A percentile compares a stretch with the other conserved stretches of the same genome.
Conservation (phyloP, 768 basidiomycete species). For the Leccinum disarticulatum region DNA sequence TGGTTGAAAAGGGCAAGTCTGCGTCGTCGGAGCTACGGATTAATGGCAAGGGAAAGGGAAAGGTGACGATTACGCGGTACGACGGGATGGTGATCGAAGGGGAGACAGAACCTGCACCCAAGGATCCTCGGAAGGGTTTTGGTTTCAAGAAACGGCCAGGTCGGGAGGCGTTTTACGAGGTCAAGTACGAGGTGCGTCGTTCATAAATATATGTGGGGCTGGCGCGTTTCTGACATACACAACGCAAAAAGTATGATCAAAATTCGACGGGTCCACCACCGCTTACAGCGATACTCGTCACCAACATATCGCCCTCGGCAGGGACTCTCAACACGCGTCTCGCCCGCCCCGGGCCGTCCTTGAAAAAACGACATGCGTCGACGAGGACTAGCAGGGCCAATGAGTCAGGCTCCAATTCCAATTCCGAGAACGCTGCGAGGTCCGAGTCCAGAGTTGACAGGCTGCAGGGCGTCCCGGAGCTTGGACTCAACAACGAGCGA, state of each 20-base stretch:
- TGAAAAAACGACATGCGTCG: constrained; percentile 3
- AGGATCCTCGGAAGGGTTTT: constrained; percentile 57
- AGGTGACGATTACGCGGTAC: constrained; percentile 52
- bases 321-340: background rate
- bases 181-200: constrained; percentile 56
- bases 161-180: constrained; percentile 42
- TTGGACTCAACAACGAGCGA: background rate
- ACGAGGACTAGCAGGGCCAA: background rate
- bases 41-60: constrained; percentile 63
- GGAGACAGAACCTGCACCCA: constrained; percentile 40
- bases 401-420: constrained; percentile 8
- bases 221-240: constrained; percentile 4
- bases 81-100: constrained; percentile 55
- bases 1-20: constrained; percentile 31
- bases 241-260: constrained; percentile 62
- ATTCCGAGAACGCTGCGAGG: constrained; percentile 11
- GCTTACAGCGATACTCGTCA: constrained; percentile 69
- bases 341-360: background rate
- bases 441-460: background rate
- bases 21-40: constrained; percentile 40
- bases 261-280: constrained; percentile 74
- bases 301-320: constrained; percentile 55
- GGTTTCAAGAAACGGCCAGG: constrained; percentile 33
- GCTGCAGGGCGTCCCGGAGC: background rate
- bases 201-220: background rate